Percentiles rank a stretch among this genome's conserved stretches.
Evolutionary conservation across 768 basidiomycete genomes (phyloP).

Genomic region (Panus rudis): DNA sequence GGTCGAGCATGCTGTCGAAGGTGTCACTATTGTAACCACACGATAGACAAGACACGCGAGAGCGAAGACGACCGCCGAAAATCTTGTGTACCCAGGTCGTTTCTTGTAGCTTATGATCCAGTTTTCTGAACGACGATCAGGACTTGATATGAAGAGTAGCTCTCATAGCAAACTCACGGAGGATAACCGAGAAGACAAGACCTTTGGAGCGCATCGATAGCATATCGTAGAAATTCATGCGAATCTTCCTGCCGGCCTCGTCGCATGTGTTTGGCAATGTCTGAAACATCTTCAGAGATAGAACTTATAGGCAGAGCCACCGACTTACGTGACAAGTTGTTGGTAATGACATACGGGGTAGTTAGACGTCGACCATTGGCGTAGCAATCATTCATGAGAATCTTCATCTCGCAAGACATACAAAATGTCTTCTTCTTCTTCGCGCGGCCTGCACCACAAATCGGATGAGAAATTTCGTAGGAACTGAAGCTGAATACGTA

Average conservation of each 20-base stretch:
- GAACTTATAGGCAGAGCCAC: neutral
- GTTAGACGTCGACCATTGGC: conserved; percentile 35
- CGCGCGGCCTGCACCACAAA: neutral
- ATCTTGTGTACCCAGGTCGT: conserved; percentile 93
- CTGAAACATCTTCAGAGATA: conserved; percentile 37
- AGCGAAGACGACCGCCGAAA: conserved; percentile 89
- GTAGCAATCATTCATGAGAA: conserved; percentile 51
- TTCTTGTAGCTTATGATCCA: conserved; percentile 64
- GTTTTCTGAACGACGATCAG: conserved; percentile 41
- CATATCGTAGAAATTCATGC: conserved; percentile 95
- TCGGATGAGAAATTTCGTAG: no score
- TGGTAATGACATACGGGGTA: conserved; percentile 58
- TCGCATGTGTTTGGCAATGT: conserved; percentile 86
- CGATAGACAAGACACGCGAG: conserved; percentile 77
- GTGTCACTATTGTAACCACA: conserved; percentile 92
- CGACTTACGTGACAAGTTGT: conserved; percentile 56
- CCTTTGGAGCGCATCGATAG: conserved; percentile 86
- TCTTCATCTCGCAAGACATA: conserved; percentile 67
- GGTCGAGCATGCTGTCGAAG: conserved; percentile 89
- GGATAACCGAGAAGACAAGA: conserved; percentile 67
- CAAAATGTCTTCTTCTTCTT: conserved; percentile 51
- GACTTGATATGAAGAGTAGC: neutral
- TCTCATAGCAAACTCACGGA: conserved; percentile 49
- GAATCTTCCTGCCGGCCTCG: conserved; percentile 94
- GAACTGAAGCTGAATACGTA: conserved; percentile 42